These are phyloP conservation scores for Endoconidiophora polonica DNA, from an alignment of 2,329 filamentous ascomycete species.

Conservation along the genomic window DNA sequence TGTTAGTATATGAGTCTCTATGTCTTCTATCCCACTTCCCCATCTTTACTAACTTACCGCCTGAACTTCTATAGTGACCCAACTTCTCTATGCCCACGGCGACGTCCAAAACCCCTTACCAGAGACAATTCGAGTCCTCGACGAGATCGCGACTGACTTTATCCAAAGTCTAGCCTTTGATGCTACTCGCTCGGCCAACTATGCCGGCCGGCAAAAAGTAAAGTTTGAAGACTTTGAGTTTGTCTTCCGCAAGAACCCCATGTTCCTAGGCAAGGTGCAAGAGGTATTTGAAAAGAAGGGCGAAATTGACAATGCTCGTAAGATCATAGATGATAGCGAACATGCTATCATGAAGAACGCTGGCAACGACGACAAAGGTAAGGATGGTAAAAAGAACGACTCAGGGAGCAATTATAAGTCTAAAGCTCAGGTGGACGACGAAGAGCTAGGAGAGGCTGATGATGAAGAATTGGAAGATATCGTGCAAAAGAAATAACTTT, in stretches of 20 bases:
- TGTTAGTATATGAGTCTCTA: constrained; percentile 29
- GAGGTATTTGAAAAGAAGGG: constrained; percentile 80
- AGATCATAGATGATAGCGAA: constrained; percentile 55
- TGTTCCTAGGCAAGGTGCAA: constrained; percentile 74
- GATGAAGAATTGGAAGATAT: constrained; percentile 30
- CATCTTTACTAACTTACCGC: not conserved
- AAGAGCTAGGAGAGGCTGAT: constrained; percentile 35
- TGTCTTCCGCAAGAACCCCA: constrained; percentile 68
- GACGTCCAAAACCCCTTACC: constrained; percentile 64
- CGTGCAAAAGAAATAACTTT: constrained; percentile 22
- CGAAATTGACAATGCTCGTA: constrained; percentile 68
- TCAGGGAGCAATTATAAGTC: constrained; percentile 15
- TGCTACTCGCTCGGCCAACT: constrained; percentile 69
- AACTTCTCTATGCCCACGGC: constrained; percentile 65
- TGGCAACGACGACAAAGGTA: constrained; percentile 26
- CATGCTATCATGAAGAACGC: constrained; percentile 39
- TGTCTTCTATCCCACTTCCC: not conserved
- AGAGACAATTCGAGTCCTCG: constrained; percentile 70
- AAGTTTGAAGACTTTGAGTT: constrained; percentile 98
- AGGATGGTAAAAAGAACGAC: constrained; percentile 16
- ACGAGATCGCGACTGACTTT: constrained; percentile 94
- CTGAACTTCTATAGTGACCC: constrained; percentile 35
- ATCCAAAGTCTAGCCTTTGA: constrained; percentile 87
- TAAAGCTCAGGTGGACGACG: constrained; percentile 23
- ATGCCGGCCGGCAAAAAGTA: constrained; percentile 84